Percentiles rank a stretch among this genome's conserved stretches.
Conservation (phyloP, 768 basidiomycete genomes). For the Boletus pseudopeckii region DNA sequence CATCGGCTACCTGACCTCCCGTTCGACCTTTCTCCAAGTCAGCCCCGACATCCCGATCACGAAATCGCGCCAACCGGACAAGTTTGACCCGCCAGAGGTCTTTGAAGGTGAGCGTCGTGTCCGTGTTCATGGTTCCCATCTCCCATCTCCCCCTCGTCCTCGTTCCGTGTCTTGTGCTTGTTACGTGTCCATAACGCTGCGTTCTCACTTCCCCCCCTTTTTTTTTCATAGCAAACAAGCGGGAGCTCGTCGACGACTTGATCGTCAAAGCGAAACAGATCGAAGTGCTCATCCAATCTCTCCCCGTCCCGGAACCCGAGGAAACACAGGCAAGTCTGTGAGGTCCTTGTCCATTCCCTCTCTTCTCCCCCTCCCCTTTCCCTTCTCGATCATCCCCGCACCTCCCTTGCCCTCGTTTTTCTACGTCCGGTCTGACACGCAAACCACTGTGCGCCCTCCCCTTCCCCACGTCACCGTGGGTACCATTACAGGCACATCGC, state of each 20-base stretch:
- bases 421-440: not conserved
- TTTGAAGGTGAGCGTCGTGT: slow-evolving; percentile 57
- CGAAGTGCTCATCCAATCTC: slow-evolving; percentile 74
- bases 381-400: not conserved
- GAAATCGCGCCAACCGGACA: slow-evolving; percentile 68
- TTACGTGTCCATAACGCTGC: not conserved
- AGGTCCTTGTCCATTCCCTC: too few relatives aligned
- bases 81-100: slow-evolving; percentile 66
- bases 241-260: slow-evolving; percentile 79
- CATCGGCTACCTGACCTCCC: slow-evolving; percentile 74
- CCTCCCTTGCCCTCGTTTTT: too few relatives aligned
- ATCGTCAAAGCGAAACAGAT: slow-evolving; percentile 87
- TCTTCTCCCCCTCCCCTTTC: too few relatives aligned
- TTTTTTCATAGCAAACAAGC: slow-evolving; percentile 61
- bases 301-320: slow-evolving; percentile 77
- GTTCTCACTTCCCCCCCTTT: not conserved
- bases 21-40: slow-evolving; percentile 75
- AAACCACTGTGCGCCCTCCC: not conserved
- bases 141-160: not conserved
- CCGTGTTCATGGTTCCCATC: not conserved
- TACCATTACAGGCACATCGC: slow-evolving; percentile 52
- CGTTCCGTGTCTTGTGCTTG: too few relatives aligned
- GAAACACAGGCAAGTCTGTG: slow-evolving; percentile 53
- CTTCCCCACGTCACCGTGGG: not conserved
- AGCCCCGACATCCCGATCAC: slow-evolving; percentile 80